Percentiles rank a stretch among this genome's conserved stretches.
These are phyloP conservation scores for Aspergillus bridgeri DNA, from an alignment of 495 filamentous ascomycete species.

Conservation along the genomic window DNA sequence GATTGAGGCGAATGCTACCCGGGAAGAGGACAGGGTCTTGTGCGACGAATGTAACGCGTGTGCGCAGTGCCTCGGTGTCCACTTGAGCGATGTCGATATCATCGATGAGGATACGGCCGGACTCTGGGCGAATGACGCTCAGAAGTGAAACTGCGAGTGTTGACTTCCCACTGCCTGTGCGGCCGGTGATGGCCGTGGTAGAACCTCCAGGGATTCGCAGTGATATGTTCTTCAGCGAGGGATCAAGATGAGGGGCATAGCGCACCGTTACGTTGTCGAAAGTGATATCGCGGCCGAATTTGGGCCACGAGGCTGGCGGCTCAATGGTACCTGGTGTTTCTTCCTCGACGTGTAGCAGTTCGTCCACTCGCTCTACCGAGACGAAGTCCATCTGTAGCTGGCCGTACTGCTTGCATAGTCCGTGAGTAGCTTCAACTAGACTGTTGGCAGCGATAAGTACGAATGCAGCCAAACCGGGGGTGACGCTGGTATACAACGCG, in stretches of 20 bases:
- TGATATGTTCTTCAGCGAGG: slow-evolving; percentile 59
- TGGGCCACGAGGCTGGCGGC: slow-evolving; percentile 75
- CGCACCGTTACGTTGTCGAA: slow-evolving; percentile 74
- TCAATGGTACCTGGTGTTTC: slow-evolving; percentile 61
- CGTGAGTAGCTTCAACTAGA: slow-evolving; percentile 64
- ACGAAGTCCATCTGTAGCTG: slow-evolving; percentile 88
- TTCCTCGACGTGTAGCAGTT: slow-evolving; percentile 69
- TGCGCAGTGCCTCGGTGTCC: slow-evolving; percentile 56
- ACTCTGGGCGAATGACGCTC: slow-evolving; percentile 50
- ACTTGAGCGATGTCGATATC: slow-evolving; percentile 58
- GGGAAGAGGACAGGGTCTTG: slow-evolving; percentile 65
- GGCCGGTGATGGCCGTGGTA: slow-evolving; percentile 62
- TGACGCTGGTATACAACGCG: slow-evolving; percentile 64
- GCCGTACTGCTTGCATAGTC: slow-evolving; percentile 70
- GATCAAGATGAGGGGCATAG: slow-evolving; percentile 72
- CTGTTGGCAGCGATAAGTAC: slow-evolving; percentile 47
- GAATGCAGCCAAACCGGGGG: slow-evolving; percentile 73
- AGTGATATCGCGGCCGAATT: slow-evolving; percentile 61
- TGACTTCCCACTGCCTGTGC: slow-evolving; percentile 65
- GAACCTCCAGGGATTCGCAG: slow-evolving; percentile 70
- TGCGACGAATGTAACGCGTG: slow-evolving; percentile 58
- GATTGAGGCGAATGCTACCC: slow-evolving; percentile 55
- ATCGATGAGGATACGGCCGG: slow-evolving; percentile 57
- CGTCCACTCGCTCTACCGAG: slow-evolving; percentile 78
- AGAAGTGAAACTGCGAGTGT: slow-evolving; percentile 63